These are phyloP conservation scores for Corchorus capsularis DNA, from an alignment of 345 rosid species.

Conservation along the genomic window DNA sequence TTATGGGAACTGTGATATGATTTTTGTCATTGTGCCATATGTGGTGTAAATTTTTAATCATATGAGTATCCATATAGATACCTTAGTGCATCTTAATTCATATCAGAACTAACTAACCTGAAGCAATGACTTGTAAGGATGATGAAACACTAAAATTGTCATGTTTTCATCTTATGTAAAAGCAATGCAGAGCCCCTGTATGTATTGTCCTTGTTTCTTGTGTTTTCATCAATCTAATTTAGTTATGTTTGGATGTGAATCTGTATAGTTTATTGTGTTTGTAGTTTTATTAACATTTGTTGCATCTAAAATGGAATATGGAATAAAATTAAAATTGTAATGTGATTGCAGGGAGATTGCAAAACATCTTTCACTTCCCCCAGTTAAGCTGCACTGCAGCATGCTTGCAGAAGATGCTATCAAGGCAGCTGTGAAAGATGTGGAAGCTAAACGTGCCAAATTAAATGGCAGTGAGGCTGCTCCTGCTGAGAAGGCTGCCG, in stretches of 20 bases:
- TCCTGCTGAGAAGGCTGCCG: constrained; percentile 44
- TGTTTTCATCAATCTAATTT: not conserved
- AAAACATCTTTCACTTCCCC: constrained; percentile 94
- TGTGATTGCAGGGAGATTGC: constrained; percentile 66
- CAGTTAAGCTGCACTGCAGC: constrained; percentile 98
- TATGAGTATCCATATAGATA: too few relatives aligned
- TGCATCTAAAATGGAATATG: not conserved
- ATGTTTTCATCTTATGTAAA: too few relatives aligned
- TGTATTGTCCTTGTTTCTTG: not conserved
- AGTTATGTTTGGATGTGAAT: not conserved
- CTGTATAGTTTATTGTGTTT: not conserved
- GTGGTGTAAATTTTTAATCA: too few relatives aligned
- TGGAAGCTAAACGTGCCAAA: constrained; percentile 61
- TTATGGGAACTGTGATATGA: too few relatives aligned
- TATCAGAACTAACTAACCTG: too few relatives aligned
- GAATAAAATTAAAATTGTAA: not conserved
- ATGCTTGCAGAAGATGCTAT: constrained; percentile 99
- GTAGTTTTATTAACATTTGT: not conserved
- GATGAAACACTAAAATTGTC: too few relatives aligned
- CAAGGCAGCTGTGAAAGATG: constrained; percentile 97
- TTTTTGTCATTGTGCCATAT: too few relatives aligned
- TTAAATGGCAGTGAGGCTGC: constrained; percentile 26
- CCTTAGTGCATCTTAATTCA: too few relatives aligned
- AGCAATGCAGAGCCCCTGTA: too few relatives aligned
- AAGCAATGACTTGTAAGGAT: too few relatives aligned